phyloP scores from a whole-genome alignment of 192 early-diverging fungal genomes.

The Mortierella claussenii region DNA sequence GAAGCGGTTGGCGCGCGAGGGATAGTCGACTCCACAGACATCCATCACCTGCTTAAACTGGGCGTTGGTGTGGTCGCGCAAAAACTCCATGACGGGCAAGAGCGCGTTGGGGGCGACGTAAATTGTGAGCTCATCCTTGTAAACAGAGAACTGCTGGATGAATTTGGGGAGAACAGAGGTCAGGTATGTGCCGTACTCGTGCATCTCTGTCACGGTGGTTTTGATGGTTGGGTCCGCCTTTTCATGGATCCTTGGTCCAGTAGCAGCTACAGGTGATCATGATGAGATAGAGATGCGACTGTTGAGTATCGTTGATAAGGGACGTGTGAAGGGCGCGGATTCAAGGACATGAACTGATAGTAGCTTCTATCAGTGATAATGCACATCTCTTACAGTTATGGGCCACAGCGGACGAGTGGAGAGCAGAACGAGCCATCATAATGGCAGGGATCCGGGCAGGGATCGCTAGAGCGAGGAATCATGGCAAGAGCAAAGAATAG shows the following conservation, averaged over 20 bases:
- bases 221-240: slow-evolving; percentile 36
- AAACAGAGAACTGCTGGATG: slow-evolving; percentile 96
- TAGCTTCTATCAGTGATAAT: background rate
- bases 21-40: slow-evolving; percentile 92
- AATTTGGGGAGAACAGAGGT: slow-evolving; percentile 89
- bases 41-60: slow-evolving; percentile 95
- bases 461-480: slow-evolving; percentile 34
- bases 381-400: slow-evolving; percentile 31
- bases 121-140: slow-evolving; percentile 98
- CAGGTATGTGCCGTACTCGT: slow-evolving; percentile 92
- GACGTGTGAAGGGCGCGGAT: no score
- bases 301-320: background rate
- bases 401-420: slow-evolving; percentile 42
- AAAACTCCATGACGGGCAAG: slow-evolving; percentile 83
- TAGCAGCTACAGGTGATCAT: slow-evolving; percentile 1
- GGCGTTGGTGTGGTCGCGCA: slow-evolving; percentile 91
- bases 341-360: background rate
- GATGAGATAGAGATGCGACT: background rate
- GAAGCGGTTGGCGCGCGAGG: slow-evolving; percentile 91
- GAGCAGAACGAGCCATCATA: slow-evolving; percentile 29
- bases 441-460: slow-evolving; percentile 47
- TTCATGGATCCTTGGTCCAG: slow-evolving; percentile 52
- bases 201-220: slow-evolving; percentile 59
- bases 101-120: slow-evolving; percentile 89
- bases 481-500: background rate